A percentile compares a stretch with the other conserved stretches of the same genome.
Evolutionary conservation across 176 grass and related monocot species (phyloP).

Genomic region (Elymus sibiricus): DNA sequence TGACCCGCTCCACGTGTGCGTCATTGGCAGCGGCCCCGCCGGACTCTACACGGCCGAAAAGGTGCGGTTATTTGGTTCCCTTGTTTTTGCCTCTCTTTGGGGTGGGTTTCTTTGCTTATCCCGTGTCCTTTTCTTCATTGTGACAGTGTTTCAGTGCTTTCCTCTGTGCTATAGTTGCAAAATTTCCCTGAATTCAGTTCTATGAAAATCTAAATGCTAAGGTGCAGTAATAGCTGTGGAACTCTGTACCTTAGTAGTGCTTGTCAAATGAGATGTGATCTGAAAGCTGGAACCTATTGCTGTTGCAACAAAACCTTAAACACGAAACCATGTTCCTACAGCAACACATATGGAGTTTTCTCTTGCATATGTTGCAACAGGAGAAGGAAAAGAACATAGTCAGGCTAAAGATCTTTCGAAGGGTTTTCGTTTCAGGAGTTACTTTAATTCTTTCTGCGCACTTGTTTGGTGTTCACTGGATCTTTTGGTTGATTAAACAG

Average conservation of each 20-base stretch:
- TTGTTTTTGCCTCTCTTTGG: neutral
- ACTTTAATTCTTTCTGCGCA: neutral
- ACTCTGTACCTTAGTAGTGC: neutral
- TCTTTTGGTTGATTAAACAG: conserved; percentile 37
- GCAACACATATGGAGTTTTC: neutral
- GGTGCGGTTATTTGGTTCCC: conserved; percentile 6
- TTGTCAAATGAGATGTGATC: neutral
- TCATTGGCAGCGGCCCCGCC: conserved; percentile 81
- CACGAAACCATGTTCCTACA: neutral
- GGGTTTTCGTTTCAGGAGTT: neutral
- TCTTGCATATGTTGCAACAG: neutral
- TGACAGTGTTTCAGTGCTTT: neutral
- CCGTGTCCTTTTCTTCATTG: neutral
- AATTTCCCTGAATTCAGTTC: neutral
- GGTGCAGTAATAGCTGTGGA: neutral
- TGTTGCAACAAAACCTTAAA: neutral
- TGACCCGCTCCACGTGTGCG: conserved; percentile 66
- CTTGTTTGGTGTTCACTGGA: neutral
- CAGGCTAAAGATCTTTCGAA: neutral
- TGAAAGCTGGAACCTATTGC: neutral
- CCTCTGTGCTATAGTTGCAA: neutral
- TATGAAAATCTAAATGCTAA: neutral
- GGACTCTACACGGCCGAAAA: conserved; percentile 96
- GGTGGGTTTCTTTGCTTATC: neutral
- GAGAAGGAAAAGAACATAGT: neutral